Conservation (phyloP, 2,329 filamentous ascomycete species). For the Coniochaeta sp. region DNA sequence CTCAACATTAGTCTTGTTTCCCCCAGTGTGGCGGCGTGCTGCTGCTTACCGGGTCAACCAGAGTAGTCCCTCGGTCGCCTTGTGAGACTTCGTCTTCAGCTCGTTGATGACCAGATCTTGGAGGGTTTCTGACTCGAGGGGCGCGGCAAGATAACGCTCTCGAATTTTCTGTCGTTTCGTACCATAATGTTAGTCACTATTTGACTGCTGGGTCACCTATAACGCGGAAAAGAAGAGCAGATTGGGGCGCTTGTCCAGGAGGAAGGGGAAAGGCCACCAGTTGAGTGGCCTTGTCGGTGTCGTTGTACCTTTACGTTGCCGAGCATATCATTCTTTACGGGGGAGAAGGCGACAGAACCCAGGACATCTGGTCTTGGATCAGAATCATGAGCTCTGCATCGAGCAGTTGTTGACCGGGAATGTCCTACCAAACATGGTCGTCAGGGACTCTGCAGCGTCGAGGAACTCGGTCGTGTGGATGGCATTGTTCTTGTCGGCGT, state of each 20-base stretch:
- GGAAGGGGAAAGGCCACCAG: not conserved
- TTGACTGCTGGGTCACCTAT: not conserved
- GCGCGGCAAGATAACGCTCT: slow-evolving; percentile 70
- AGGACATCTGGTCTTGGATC: slow-evolving; percentile 43
- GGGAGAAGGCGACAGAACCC: slow-evolving; percentile 70
- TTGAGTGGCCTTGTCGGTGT: not conserved
- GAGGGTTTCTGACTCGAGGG: slow-evolving; percentile 71
- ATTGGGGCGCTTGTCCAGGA: not conserved
- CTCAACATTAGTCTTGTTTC: not conserved
- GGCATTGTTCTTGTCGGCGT: slow-evolving; percentile 65
- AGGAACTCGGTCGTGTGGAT: slow-evolving; percentile 83
- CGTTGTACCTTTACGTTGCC: slow-evolving; percentile 77
- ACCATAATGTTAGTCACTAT: not conserved
- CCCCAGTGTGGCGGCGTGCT: not conserved
- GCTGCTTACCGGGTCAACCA: slow-evolving; percentile 75
- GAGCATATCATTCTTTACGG: slow-evolving; percentile 85
- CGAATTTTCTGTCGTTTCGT: slow-evolving; percentile 67
- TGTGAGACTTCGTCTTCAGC: slow-evolving; percentile 82
- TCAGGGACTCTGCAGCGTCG: slow-evolving; percentile 80
- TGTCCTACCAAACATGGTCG: slow-evolving; percentile 72
- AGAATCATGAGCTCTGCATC: not conserved
- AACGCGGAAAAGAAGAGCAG: not conserved
- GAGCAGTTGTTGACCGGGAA: not conserved
- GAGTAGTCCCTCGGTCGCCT: slow-evolving; percentile 78
- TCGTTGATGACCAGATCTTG: slow-evolving; percentile 84